phyloP scores from a whole-genome alignment of 805 yeast species.

The Candida qinlingensis region DNA sequence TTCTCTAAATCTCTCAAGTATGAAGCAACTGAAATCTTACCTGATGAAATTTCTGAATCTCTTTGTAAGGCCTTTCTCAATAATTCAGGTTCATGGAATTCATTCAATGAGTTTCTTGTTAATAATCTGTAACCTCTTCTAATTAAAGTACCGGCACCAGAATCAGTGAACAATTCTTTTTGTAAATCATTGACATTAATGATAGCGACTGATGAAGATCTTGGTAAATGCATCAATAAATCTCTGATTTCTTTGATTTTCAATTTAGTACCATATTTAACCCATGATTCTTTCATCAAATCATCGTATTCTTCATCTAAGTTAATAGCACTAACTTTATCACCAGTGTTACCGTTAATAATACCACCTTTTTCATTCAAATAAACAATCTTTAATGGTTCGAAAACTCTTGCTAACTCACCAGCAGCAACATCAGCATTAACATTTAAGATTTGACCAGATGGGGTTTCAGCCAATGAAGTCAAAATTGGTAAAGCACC shows the following conservation, averaged over 20 bases:
- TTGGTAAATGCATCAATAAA: slow-evolving; percentile 86
- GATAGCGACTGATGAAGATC: slow-evolving; percentile 96
- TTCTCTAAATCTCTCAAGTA: slow-evolving; percentile 70
- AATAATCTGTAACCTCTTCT: slow-evolving; percentile 93
- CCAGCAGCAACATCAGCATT: slow-evolving; percentile 99
- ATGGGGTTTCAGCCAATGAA: slow-evolving; percentile 92
- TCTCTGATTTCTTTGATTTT: slow-evolving; percentile 96
- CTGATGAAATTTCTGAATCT: slow-evolving; percentile 69
- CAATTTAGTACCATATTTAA: slow-evolving; percentile 95
- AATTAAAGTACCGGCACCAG: slow-evolving; percentile 98
- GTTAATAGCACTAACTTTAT: slow-evolving; percentile 83
- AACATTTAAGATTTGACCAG: slow-evolving; percentile 94
- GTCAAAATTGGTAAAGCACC: slow-evolving; percentile 97
- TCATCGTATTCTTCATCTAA: slow-evolving; percentile 94
- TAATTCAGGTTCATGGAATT: slow-evolving; percentile 67
- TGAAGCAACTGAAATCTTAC: slow-evolving; percentile 70
- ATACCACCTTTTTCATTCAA: slow-evolving; percentile 97
- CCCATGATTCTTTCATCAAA: slow-evolving; percentile 92
- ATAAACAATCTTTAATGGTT: slow-evolving; percentile 94
- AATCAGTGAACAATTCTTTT: slow-evolving; percentile 95
- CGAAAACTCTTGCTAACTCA: slow-evolving; percentile 92
- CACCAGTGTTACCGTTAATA: slow-evolving; percentile 86
- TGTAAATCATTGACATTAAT: slow-evolving; percentile 92
- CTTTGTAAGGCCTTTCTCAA: slow-evolving; percentile 72
- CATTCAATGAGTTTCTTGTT: slow-evolving; percentile 61